Base-by-base conservation (phyloP, 768 basidiomycete species). In the Boletus sp. region DNA sequence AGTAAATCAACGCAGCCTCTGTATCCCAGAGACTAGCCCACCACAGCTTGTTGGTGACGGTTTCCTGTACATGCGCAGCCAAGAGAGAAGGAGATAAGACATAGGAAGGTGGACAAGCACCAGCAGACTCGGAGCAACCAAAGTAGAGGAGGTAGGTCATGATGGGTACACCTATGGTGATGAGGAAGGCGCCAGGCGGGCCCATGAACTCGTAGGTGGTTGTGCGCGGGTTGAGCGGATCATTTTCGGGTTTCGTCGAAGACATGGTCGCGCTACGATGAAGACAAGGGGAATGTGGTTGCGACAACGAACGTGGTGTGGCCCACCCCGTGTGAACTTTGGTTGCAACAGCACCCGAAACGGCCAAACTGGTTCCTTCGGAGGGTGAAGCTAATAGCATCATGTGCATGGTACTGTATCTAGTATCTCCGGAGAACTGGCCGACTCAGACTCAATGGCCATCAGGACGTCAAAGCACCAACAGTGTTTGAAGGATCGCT, bases 1-100 rank as follows among this genome's bases (percentile, higher is more conserved):
- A 67, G 73, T 98, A 98, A 15, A 88, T 79, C 21, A 83, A 61
- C 2, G 81, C 64, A 0, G 93, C 93, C 53, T 95, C 75, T 0
- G 82, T 81, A 63, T 98, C 94, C 87, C 90, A 97, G 2, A 97
- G 79, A 19, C 75, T 70, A 42, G 74, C 77, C 87, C 90, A 95
- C 82, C 83, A 93, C 17, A 73, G 65, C 6, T 65, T 57, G 60
- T 73, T 71, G 7, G 79, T 74, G 8, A 90, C 57, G 0, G 84
- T 72, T 17, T 74, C 63, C 30, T 77, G 58, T 48, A 87, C 69
- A 58, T 70, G 72, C 40, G 77, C 71, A 9, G 41, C 57, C 51
- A 66, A 44, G 32, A 68, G 56, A 25, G 64, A 44, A 30, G 75
- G 71, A 55, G 84, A 58, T 27, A 69, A 57, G 21, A 65, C 62